Evolutionary conservation across 2,329 filamentous ascomycete species (phyloP).

Genomic region (Periconia sp.): DNA sequence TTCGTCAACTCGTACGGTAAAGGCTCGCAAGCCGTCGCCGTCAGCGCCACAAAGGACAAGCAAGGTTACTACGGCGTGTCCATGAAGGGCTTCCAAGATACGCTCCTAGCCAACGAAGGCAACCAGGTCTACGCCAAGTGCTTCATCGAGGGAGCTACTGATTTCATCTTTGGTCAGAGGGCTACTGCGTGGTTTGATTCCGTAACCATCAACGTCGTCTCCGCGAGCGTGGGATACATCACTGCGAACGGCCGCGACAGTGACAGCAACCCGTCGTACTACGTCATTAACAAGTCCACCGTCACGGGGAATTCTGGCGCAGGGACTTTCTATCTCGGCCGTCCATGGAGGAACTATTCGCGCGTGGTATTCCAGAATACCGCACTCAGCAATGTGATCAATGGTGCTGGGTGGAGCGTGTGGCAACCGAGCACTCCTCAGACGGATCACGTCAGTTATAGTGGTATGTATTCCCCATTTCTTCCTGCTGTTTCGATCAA

Average conservation of each 20-base stretch:
- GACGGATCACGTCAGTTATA: constrained; percentile 58
- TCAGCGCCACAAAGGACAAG: constrained; percentile 53
- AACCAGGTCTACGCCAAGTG: constrained; percentile 59
- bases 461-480: constrained; percentile 8
- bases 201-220: constrained; percentile 52
- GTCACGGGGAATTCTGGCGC: constrained; percentile 46
- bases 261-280: constrained; percentile 46
- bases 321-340: constrained; percentile 54
- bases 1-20: constrained; percentile 49
- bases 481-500: not conserved
- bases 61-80: constrained; percentile 61
- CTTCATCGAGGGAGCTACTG: constrained; percentile 60
- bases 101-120: constrained; percentile 48
- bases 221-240: constrained; percentile 44
- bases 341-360: constrained; percentile 56
- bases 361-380: constrained; percentile 57
- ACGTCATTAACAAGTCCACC: constrained; percentile 58
- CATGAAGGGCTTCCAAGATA: constrained; percentile 61
- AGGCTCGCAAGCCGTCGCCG: constrained; percentile 56
- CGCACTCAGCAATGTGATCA: constrained; percentile 58
- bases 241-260: constrained; percentile 40
- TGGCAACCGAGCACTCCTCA: constrained; percentile 56
- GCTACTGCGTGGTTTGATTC: constrained; percentile 56
- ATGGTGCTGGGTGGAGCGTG: constrained; percentile 59
- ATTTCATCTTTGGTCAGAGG: constrained; percentile 62